phyloP scores from a whole-genome alignment of 2,329 filamentous ascomycete species.

The Penicillium sp. region DNA sequence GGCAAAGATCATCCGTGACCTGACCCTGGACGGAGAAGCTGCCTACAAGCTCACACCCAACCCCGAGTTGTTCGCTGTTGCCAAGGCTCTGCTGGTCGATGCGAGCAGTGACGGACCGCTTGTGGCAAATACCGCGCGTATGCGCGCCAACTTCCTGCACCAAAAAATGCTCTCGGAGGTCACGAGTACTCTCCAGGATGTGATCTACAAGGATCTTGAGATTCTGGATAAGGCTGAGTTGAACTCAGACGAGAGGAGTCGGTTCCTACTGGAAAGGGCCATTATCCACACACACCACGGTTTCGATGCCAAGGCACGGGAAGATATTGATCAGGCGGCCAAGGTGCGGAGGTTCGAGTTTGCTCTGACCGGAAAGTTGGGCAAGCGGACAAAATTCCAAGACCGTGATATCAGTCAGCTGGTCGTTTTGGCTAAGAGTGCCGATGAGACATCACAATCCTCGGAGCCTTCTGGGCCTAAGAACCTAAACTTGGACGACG shows the following conservation, averaged over 20 bases:
- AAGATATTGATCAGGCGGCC: slow-evolving; percentile 67
- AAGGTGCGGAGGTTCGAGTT: slow-evolving; percentile 70
- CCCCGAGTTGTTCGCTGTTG: slow-evolving; percentile 78
- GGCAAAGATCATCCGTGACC: slow-evolving; percentile 61
- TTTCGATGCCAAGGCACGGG: slow-evolving; percentile 69
- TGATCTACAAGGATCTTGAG: slow-evolving; percentile 59
- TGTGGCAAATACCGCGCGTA: slow-evolving; percentile 56
- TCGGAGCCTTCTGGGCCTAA: slow-evolving; percentile 53
- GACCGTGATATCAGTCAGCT: slow-evolving; percentile 67
- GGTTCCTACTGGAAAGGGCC: slow-evolving; percentile 77
- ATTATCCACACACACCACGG: slow-evolving; percentile 82
- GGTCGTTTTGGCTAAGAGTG: slow-evolving; percentile 82
- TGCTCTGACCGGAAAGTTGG: slow-evolving; percentile 78
- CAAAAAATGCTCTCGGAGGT: slow-evolving; percentile 65
- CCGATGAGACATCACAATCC: slow-evolving; percentile 34
- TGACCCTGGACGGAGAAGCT: slow-evolving; percentile 80
- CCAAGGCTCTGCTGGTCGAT: slow-evolving; percentile 58
- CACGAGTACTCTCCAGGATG: slow-evolving; percentile 57
- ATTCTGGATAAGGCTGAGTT: slow-evolving; percentile 46
- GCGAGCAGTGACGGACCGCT: slow-evolving; percentile 42
- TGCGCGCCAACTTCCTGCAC: slow-evolving; percentile 72
- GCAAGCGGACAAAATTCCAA: slow-evolving; percentile 57
- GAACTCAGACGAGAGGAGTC: slow-evolving; percentile 53
- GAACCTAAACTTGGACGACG: slow-evolving; percentile 79
- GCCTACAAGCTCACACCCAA: slow-evolving; percentile 81